Base-by-base conservation (phyloP, 83 land plant genomes). In the Picea engelmannii region DNA sequence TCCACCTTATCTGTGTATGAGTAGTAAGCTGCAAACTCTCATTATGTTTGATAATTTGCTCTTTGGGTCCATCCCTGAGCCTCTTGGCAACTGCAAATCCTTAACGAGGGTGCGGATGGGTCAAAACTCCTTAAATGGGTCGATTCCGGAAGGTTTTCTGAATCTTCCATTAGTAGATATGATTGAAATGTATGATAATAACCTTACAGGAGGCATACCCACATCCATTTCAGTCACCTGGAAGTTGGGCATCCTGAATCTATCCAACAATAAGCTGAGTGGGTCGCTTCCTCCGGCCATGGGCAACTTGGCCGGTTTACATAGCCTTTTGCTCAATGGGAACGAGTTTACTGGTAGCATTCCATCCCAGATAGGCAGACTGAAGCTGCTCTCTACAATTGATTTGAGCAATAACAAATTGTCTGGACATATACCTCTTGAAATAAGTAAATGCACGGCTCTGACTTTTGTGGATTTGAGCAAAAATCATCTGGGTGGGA, bases 31-130 rank as follows among this genome's bases (percentile, higher is more conserved):
- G 6, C 83, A 38, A 35, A 84, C 85, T 6, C 89, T 95, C 31
- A 91, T 91, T 76, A 78, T 93, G 76, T 60, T 88, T 16, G 83
- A 83, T 17, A 95, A 95, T 78, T 87, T 83, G 74, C 81, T 95
- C n/a, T 87, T 87, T n/a, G 98, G 98, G 18, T 83, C 94, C 42
- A 82, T 94, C 42, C 99, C 92, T 0, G 84, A 84, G 59, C 83
- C 76, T 40, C 78, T 91, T 61, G 95, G 91, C 20, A 68, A 31
- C 38, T 97, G 96, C 79, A 78, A 27, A 44, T 90, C 85, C 38
- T 85, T 95, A 16, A 65, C 58, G 0, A 83, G 92, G 73, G 92
- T 93, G 70, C 86, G 96, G 44, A n/a, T 93, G 62, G 90, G 91
- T 11, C 73, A 87, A 62, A 95, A 95, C 81, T 88, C 87, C 69